These are phyloP conservation scores for Papiliotrema laurentii DNA, from an alignment of 1,284 basidiomycete species.

Conservation along the genomic window DNA sequence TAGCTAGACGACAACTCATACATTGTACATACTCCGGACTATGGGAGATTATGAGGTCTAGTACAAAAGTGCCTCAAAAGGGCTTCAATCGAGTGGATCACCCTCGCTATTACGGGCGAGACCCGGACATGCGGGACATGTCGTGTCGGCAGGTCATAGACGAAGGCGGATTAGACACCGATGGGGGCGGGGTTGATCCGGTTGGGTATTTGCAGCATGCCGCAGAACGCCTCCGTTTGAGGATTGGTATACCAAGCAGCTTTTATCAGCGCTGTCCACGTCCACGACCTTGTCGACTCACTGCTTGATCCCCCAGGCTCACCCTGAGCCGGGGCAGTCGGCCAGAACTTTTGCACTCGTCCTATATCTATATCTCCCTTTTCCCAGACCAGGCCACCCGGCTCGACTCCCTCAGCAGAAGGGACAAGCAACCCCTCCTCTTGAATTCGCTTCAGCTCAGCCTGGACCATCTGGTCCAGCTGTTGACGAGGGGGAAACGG, in stretches of 20 bases:
- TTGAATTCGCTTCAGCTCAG: constrained; percentile 64
- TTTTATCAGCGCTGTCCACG: constrained; percentile 31
- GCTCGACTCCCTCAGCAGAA: constrained; percentile 11
- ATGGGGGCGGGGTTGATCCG: constrained; percentile 64
- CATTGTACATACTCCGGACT: too few relatives aligned
- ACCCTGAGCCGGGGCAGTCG: constrained; percentile 63
- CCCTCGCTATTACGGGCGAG: too few relatives aligned
- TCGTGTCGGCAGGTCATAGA: too few relatives aligned
- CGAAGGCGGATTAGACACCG: too few relatives aligned
- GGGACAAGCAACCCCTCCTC: constrained; percentile 35
- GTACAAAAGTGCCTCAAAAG: too few relatives aligned
- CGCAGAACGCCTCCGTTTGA: constrained; percentile 82
- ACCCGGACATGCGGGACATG: too few relatives aligned
- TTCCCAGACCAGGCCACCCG: constrained; percentile 33
- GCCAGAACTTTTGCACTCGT: constrained; percentile 65
- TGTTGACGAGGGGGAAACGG: constrained; percentile 60
- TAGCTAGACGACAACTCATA: too few relatives aligned
- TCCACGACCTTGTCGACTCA: constrained; percentile 10
- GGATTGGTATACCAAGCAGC: constrained; percentile 80
- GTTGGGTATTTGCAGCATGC: constrained; percentile 73
- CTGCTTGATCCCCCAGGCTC: constrained; percentile 45
- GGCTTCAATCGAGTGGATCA: too few relatives aligned
- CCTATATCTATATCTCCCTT: constrained; percentile 49
- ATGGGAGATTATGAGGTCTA: too few relatives aligned
- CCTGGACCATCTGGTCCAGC: constrained; percentile 58